These are phyloP conservation scores for Candida pini DNA, from an alignment of 805 yeast species.

Conservation along the genomic window DNA sequence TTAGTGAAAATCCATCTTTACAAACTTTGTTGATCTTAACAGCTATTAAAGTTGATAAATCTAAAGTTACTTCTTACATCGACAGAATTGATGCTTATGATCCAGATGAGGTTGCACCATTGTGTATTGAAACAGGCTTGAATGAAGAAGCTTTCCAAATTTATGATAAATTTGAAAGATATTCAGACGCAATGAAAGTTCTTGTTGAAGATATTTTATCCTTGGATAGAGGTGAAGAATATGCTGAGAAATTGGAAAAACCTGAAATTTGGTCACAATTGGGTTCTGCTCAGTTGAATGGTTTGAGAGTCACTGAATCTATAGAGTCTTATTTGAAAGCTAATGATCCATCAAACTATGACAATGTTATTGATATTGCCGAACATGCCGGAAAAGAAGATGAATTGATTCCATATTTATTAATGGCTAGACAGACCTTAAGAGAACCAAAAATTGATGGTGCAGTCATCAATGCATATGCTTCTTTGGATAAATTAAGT, in stretches of 20 bases:
- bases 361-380: slow-evolving; percentile 88
- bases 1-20: slow-evolving; percentile 89
- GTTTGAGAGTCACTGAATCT: slow-evolving; percentile 86
- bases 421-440: slow-evolving; percentile 86
- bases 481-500: slow-evolving; percentile 63
- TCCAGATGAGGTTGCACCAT: slow-evolving; percentile 88
- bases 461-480: slow-evolving; percentile 82
- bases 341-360: slow-evolving; percentile 83
- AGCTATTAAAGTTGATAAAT: slow-evolving; percentile 90
- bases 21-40: slow-evolving; percentile 92
- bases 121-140: slow-evolving; percentile 83
- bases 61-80: slow-evolving; percentile 75
- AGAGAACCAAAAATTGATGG: slow-evolving; percentile 94
- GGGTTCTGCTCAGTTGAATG: slow-evolving; percentile 94
- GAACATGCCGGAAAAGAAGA: slow-evolving; percentile 96
- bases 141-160: slow-evolving; percentile 93
- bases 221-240: slow-evolving; percentile 88
- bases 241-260: slow-evolving; percentile 82
- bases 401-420: slow-evolving; percentile 78
- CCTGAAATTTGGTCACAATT: slow-evolving; percentile 91
- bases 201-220: slow-evolving; percentile 91
- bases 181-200: slow-evolving; percentile 78
- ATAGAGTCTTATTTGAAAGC: slow-evolving; percentile 89
- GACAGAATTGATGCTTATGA: slow-evolving; percentile 89
- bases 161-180: slow-evolving; percentile 76